A percentile compares a stretch with the other conserved stretches of the same genome.
Conservation (phyloP, 768 basidiomycete genomes). For the Russula dissimulans region DNA sequence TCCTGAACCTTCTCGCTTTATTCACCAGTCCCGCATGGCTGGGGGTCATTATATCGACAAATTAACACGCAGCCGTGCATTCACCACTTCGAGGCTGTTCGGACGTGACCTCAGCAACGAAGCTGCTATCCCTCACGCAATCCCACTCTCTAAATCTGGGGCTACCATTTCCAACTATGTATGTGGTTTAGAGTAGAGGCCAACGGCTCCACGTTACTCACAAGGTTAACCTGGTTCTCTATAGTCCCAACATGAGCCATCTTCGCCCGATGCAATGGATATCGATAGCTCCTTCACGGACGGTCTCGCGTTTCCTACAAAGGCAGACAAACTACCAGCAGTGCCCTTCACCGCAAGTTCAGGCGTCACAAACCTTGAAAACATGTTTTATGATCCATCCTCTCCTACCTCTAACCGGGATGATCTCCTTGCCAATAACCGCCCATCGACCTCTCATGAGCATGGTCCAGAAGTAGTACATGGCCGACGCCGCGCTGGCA, state of each 20-base stretch:
- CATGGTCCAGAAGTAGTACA: background rate
- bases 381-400: constrained; percentile 49
- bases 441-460: constrained; percentile 28
- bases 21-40: constrained; percentile 24
- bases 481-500: constrained; percentile 18
- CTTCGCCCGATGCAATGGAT: constrained; percentile 61
- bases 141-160: constrained; percentile 28
- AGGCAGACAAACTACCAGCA: constrained; percentile 17
- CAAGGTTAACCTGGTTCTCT: constrained; percentile 16
- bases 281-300: constrained; percentile 43
- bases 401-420: constrained; percentile 31
- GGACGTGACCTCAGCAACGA: constrained; percentile 67
- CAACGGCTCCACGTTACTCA: background rate
- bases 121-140: constrained; percentile 24
- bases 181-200: constrained; percentile 20
- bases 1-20: constrained; percentile 40
- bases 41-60: constrained; percentile 25
- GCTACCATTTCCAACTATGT: constrained; percentile 39
- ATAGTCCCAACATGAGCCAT: constrained; percentile 33
- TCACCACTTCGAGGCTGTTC: constrained; percentile 60
- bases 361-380: constrained; percentile 34
- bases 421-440: constrained; percentile 26
- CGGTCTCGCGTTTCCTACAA: constrained; percentile 24
- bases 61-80: constrained; percentile 49
- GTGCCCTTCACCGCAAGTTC: constrained; percentile 21